Conservation (phyloP, 768 basidiomycete species). For the Vararia minispora region DNA sequence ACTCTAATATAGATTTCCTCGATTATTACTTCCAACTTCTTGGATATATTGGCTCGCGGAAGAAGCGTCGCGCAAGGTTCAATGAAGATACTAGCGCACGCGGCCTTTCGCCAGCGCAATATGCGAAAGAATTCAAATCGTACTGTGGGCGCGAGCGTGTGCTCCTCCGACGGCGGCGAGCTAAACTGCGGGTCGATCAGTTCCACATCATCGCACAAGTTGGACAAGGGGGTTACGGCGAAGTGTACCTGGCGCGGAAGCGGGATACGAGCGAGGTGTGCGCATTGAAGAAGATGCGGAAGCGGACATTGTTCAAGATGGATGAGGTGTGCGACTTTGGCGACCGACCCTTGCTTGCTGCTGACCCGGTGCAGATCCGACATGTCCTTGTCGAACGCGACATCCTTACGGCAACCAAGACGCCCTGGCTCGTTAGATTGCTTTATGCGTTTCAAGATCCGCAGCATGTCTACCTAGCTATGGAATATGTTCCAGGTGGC, state of each 20-base stretch:
- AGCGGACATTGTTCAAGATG: conserved; percentile 94
- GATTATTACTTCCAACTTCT: conserved; percentile 97
- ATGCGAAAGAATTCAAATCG: conserved; percentile 75
- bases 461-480: conserved; percentile 86
- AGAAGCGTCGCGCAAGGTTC: conserved; percentile 74
- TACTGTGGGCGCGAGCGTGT: conserved; percentile 94
- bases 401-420: conserved; percentile 94
- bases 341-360: background rate
- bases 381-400: conserved; percentile 97
- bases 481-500: conserved; percentile 99
- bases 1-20: conserved; percentile 59
- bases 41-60: conserved; percentile 79
- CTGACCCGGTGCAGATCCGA: conserved; percentile 52
- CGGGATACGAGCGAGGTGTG: conserved; percentile 95
- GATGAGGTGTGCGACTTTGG: conserved; percentile 57
- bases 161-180: conserved; percentile 79
- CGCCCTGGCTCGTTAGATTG: conserved; percentile 91
- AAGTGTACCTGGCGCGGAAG: conserved; percentile 92
- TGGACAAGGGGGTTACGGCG: conserved; percentile 97
- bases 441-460: conserved; percentile 96
- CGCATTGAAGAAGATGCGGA: conserved; percentile 95
- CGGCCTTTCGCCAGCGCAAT: conserved; percentile 40
- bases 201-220: conserved; percentile 99
- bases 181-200: conserved; percentile 87
- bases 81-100: conserved; percentile 72